These are phyloP conservation scores for Lachnellula suecica DNA, from an alignment of 2,329 filamentous ascomycete species.

Conservation along the genomic window DNA sequence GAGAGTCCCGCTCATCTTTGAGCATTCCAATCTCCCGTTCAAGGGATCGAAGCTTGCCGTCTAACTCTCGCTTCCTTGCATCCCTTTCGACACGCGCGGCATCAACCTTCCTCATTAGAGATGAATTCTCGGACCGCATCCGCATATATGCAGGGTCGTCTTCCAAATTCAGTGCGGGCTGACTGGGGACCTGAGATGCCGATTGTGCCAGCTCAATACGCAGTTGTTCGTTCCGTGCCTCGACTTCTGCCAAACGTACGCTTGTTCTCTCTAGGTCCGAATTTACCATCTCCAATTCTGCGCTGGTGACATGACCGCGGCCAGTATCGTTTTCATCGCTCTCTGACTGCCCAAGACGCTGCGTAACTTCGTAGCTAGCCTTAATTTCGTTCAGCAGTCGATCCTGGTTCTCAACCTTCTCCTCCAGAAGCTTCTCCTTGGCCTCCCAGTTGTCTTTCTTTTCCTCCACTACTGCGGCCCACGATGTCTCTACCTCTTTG, in stretches of 20 bases:
- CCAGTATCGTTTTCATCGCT: constrained; percentile 55
- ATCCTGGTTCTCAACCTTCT: constrained; percentile 94
- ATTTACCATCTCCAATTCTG: constrained; percentile 90
- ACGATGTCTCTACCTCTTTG: constrained; percentile 87
- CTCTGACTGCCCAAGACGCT: constrained; percentile 76
- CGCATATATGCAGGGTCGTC: constrained; percentile 89
- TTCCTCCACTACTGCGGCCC: constrained; percentile 86
- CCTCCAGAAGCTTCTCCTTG: constrained; percentile 86
- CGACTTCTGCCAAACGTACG: constrained; percentile 81
- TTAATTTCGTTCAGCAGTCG: constrained; percentile 91
- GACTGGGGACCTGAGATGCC: constrained; percentile 68
- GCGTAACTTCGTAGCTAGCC: constrained; percentile 94
- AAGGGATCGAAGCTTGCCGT: constrained; percentile 72
- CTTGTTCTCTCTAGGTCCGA: constrained; percentile 90
- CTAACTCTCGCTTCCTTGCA: constrained; percentile 71
- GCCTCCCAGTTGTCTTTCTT: constrained; percentile 96
- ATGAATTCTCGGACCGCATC: constrained; percentile 89
- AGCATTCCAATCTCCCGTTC: constrained; percentile 76
- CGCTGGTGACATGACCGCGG: constrained; percentile 71
- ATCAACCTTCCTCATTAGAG: constrained; percentile 85
- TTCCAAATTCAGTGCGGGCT: constrained; percentile 65
- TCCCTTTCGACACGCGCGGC: constrained; percentile 82
- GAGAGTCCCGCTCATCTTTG: constrained; percentile 75
- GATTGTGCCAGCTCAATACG: constrained; percentile 87
- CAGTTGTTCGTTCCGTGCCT: constrained; percentile 91